Conservation (phyloP, 192 early-diverging fungal genomes). For the Gorgonomyces haynaldii region DNA sequence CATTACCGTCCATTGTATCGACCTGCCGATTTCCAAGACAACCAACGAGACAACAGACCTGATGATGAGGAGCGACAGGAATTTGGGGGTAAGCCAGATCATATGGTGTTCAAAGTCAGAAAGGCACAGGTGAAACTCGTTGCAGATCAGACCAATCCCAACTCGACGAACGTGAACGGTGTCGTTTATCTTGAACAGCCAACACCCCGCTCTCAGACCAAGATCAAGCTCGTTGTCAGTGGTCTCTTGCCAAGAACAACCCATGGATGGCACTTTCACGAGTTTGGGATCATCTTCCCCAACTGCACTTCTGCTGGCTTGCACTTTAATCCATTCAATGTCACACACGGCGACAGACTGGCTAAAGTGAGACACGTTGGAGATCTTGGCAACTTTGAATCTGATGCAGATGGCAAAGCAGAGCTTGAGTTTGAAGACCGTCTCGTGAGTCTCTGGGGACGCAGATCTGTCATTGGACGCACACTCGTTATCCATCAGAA, state of each 20-base stretch:
- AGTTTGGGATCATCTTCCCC: constrained; percentile 60
- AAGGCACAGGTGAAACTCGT: not conserved
- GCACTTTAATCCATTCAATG: constrained; percentile 74
- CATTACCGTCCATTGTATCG: too few species aligned
- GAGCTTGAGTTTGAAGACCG: constrained; percentile 35
- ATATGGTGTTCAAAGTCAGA: not conserved
- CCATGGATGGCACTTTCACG: constrained; percentile 39
- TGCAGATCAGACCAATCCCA: not conserved
- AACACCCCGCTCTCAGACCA: not conserved
- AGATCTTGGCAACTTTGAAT: constrained; percentile 76
- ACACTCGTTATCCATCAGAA: constrained; percentile 77
- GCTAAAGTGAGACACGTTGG: constrained; percentile 64
- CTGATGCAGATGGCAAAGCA: constrained; percentile 42
- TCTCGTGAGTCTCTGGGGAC: constrained; percentile 60
- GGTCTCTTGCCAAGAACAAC: constrained; percentile 1
- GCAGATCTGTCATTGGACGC: constrained; percentile 65
- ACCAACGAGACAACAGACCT: too few species aligned
- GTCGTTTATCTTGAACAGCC: not conserved
- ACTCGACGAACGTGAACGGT: not conserved
- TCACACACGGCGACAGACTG: constrained; percentile 68
- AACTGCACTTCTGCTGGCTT: constrained; percentile 62
- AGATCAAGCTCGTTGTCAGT: not conserved
- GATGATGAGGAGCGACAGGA: too few species aligned
- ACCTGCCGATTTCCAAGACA: too few species aligned
- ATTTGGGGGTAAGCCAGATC: too few species aligned